These are phyloP conservation scores for Populus trichocarpa DNA, from an alignment of 441 rosid species.

Conservation along the genomic window DNA sequence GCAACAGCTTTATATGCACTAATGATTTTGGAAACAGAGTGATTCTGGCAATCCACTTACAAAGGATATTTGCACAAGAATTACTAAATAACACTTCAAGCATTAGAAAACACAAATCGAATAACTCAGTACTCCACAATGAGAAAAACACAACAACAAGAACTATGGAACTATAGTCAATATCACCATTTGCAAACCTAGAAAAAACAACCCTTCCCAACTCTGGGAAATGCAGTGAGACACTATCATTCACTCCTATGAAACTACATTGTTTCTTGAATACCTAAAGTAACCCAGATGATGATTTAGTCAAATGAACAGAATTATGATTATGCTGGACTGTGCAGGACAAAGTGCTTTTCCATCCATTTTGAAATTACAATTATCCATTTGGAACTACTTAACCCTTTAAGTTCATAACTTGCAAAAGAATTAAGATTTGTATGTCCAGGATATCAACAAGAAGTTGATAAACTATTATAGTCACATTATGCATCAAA, in stretches of 20 bases:
- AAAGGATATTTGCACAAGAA: background rate
- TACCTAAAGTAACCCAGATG: no score
- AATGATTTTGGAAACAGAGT: background rate
- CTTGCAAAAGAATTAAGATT: background rate
- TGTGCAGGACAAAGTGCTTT: no score
- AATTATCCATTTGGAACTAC: background rate
- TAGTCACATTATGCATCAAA: background rate
- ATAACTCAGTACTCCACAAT: background rate
- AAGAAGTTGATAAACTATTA: background rate
- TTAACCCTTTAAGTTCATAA: background rate
- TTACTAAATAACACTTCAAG: background rate
- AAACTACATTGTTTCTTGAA: no score
- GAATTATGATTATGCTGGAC: no score
- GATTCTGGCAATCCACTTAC: background rate
- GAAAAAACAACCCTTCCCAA: no score
- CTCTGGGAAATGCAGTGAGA: no score
- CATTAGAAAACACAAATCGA: background rate
- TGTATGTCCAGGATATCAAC: background rate
- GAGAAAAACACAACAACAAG: no score
- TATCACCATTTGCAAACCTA: no score
- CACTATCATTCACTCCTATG: no score
- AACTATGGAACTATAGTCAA: no score
- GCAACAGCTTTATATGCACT: background rate
- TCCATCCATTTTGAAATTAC: background rate
- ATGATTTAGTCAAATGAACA: no score